Conservation (phyloP, 1,284 basidiomycete genomes). For the Porogramme epimiltina region DNA sequence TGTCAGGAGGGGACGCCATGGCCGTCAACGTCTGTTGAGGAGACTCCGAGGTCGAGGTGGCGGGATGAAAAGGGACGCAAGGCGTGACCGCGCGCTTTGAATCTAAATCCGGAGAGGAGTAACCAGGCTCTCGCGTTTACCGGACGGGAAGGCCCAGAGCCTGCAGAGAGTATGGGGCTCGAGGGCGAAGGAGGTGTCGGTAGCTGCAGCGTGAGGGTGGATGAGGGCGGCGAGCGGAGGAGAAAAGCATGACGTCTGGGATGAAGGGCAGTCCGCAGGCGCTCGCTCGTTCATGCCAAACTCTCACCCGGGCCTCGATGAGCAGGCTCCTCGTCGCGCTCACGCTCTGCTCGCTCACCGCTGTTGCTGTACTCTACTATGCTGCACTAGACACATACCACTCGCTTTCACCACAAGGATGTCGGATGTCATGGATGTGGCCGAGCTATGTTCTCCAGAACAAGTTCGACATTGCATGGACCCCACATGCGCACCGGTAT, state of each 20-base stretch:
- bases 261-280: constrained; percentile 10
- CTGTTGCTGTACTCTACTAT: constrained; percentile 28
- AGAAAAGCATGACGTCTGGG: constrained; percentile 21
- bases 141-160: neutral
- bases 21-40: neutral
- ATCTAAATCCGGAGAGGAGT: too few species aligned
- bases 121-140: too few species aligned
- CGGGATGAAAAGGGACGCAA: too few species aligned
- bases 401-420: constrained; percentile 70
- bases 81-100: too few species aligned
- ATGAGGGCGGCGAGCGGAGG: constrained; percentile 13
- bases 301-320: constrained; percentile 23
- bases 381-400: constrained; percentile 27
- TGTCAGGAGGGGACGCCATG: constrained; percentile 33
- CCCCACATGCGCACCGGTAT: constrained; percentile 74
- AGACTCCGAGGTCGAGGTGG: too few species aligned
- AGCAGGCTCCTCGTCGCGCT: constrained; percentile 22
- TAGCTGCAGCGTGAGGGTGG: constrained; percentile 1
- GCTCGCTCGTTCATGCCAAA: constrained; percentile 14
- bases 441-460: constrained; percentile 82
- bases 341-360: constrained; percentile 22
- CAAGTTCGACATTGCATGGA: constrained; percentile 66
- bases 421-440: constrained; percentile 97
- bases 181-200: neutral
- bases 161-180: neutral